Evolutionary conservation across 2,329 filamentous ascomycete species (phyloP), one percentile per base, ranked within the genome.

Genomic region (Arachnopeziza araneosa): DNA sequence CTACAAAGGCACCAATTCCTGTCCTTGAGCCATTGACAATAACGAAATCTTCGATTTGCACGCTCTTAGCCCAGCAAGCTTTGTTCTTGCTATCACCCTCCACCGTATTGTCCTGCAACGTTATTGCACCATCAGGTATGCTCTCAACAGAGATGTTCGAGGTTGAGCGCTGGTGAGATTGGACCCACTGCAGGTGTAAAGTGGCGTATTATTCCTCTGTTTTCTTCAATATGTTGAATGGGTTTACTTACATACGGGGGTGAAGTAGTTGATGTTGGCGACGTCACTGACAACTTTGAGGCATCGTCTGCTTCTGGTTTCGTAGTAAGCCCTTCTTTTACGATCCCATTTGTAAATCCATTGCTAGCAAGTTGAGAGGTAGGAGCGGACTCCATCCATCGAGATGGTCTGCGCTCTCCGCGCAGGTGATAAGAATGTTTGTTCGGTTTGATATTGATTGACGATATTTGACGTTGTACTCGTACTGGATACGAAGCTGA

Each of bases 1-100:
- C 92, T 1, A 97, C 91, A 76, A 98, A 99, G 1, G 93, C 90
- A n/a, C 93, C 93, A 54, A 73, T 72, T 19, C 64, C 63, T 1
- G 68, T 72, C 26, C 63, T 59, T 51, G 61, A 69, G 7, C 67
- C 70, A 63, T 72, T 72, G 52, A 88, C 79, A 22, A 84, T 67
- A 12, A 82, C 81, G 70, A 83, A 76, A 68, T 84, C 81, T 48
- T 79, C 76, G 50, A 88, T 79, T 65, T 82, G 78, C 57, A 87
- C 85, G 70, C 82, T 85, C 73, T 78, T 81, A 30, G 85, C 85
- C 85, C 85, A 88, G 73, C 84, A 88, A 14, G 82, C 83, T 62
- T 76, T 79, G 70, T 82, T 83, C 61, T 76, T 72, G 61, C 76
- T 79, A 36, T 77, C 52, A 17, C 22, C 78, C 65, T 86, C 67